Evolutionary conservation across 805 yeast species (phyloP), one percentile per base, ranked within the genome.

Genomic region (Saccharomycopsis malanga): DNA sequence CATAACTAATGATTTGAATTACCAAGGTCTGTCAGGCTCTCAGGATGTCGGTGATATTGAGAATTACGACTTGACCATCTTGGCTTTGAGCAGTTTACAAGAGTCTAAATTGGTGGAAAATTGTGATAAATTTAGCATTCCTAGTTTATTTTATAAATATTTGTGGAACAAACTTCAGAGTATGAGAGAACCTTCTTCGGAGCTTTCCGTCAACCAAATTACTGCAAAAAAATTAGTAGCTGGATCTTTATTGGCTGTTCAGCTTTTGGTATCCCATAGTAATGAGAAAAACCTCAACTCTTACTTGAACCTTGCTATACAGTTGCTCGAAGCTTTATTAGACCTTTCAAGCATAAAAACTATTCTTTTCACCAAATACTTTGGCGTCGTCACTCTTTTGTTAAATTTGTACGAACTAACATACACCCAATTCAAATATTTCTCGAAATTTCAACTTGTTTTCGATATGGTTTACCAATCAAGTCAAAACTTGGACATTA

Each of bases 61-160:
- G 32, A 53, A 47, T 21, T 55, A 57, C 22, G 65, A 67, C 3
- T 41, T 49, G 2, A 44, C 63, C 10, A 60, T 66, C 15, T 44
- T 44, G 4, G 65, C 61, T 4, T 47, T 64, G 23, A 36, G 43
- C 5, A 39, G 54, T 5, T 37, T 59, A 6, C 48, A 53, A 4
- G 57, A 61, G 34, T 59, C 57, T 12, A 48, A 50, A 4, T 44
- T 52, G 24, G 49, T 49, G 25, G 50, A 53, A 2, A 39, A 34
- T 17, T 50, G 49, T 4, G 56, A 57, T 39, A 34, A 29, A 14
- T 22, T 23, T n/a, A 38, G 29, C 15, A n/a, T 48, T 17, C 49
- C 47, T 18, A 40, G 27, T 15, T 20, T 20, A 18, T 45, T 32
- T 34, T 34, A 43, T 25, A 50, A 42, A 30, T 40, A 47, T 17